phyloP scores from a whole-genome alignment of 2,329 filamentous ascomycete species.

The Ascomycota sp. region DNA sequence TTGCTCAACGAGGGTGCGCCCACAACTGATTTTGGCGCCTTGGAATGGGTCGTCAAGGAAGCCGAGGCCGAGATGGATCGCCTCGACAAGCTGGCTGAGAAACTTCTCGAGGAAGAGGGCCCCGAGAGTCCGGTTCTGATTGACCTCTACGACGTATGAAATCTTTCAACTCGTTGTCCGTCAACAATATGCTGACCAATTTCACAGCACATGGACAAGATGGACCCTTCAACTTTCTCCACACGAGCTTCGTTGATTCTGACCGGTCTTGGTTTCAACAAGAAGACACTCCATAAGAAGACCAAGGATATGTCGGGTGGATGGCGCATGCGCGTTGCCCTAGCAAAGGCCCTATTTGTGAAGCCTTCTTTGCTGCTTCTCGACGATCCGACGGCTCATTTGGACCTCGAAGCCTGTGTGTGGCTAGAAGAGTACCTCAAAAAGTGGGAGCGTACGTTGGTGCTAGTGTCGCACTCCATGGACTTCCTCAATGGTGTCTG shows the following conservation, averaged over 20 bases:
- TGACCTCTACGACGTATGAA: conserved; percentile 79
- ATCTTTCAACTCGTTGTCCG: too few species aligned
- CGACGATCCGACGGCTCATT: conserved; percentile 94
- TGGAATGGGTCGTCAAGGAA: conserved; percentile 93
- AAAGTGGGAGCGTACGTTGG: conserved; percentile 95
- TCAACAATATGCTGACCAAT: neutral
- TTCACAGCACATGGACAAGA: conserved; percentile 80
- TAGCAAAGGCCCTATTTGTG: conserved; percentile 94
- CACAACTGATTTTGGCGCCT: conserved; percentile 64
- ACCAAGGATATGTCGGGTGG: conserved; percentile 99
- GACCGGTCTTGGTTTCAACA: conserved; percentile 98
- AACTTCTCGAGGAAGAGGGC: conserved; percentile 74
- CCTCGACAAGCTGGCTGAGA: conserved; percentile 72
- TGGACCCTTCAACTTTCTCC: conserved; percentile 94
- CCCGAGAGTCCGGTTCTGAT: conserved; percentile 77
- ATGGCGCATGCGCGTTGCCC: conserved; percentile 97
- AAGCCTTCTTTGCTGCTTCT: conserved; percentile 88
- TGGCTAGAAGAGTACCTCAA: conserved; percentile 99
- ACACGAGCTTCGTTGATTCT: conserved; percentile 90
- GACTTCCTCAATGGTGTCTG: conserved; percentile 99
- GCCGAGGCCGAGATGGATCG: conserved; percentile 81
- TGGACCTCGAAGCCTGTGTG: conserved; percentile 97
- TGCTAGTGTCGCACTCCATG: conserved; percentile 92
- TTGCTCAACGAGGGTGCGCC: conserved; percentile 92
- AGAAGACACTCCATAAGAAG: conserved; percentile 92